Conservation (phyloP, 352 stramenopile genomes). For the Hyaloperonospora brassicae region DNA sequence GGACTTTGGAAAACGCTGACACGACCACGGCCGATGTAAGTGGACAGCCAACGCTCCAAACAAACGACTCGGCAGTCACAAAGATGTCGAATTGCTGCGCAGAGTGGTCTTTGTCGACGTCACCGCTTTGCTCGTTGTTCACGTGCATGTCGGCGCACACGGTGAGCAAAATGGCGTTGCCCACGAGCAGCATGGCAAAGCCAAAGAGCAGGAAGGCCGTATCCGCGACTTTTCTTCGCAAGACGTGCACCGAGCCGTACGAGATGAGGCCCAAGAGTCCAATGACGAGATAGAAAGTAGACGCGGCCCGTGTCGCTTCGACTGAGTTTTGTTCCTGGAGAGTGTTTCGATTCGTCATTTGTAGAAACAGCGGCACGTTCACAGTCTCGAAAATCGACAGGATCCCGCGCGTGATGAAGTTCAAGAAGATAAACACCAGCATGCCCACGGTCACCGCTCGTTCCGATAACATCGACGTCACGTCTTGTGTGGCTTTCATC, state of each 20-base stretch:
- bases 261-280: constrained; percentile 51
- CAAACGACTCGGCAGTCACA: constrained; percentile 39
- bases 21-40: constrained; percentile 65
- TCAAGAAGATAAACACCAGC: constrained; percentile 59
- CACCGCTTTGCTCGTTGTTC: background rate
- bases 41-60: constrained; percentile 67
- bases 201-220: constrained; percentile 53
- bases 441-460: constrained; percentile 31
- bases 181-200: constrained; percentile 45
- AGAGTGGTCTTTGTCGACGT: too few species aligned
- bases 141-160: constrained; percentile 26
- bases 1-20: constrained; percentile 58
- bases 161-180: constrained; percentile 38
- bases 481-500: background rate
- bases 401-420: constrained; percentile 53
- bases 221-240: constrained; percentile 51
- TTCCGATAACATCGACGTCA: constrained; percentile 21
- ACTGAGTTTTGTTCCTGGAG: constrained; percentile 18
- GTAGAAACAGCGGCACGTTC: constrained; percentile 50
- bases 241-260: constrained; percentile 69
- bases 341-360: constrained; percentile 31
- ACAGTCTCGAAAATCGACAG: constrained; percentile 69
- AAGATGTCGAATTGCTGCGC: constrained; percentile 34
- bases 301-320: constrained; percentile 22
- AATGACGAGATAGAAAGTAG: constrained; percentile 75